Percentiles rank a stretch among this genome's conserved stretches.
These are phyloP conservation scores for Coemansia sp. DNA, from an alignment of 192 early-diverging fungal genomes.

Conservation along the genomic window DNA sequence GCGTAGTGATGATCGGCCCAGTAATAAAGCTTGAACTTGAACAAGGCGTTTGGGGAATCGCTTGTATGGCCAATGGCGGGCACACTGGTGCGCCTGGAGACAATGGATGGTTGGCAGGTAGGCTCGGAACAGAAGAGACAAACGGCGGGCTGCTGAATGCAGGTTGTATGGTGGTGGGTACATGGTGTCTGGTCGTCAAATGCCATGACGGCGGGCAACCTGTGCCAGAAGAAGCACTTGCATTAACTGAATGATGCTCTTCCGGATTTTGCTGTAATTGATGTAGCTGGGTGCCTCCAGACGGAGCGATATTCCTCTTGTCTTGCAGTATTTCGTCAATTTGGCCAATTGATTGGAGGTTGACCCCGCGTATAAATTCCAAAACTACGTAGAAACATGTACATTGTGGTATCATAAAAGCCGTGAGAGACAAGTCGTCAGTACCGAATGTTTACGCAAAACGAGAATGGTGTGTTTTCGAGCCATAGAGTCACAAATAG, in stretches of 20 bases:
- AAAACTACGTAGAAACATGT: neutral
- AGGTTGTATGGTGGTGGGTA: neutral
- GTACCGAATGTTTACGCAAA: neutral
- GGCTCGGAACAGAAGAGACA: neutral
- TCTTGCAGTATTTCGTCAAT: neutral
- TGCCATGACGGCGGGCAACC: neutral
- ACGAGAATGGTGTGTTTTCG: neutral
- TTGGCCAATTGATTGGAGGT: neutral
- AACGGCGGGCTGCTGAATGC: neutral
- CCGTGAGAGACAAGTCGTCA: neutral
- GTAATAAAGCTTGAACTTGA: neutral
- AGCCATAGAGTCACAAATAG: too few relatives aligned
- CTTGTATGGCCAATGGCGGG: neutral
- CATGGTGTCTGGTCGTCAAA: neutral
- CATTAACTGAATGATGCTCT: neutral
- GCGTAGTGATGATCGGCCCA: slow-evolving; percentile 13
- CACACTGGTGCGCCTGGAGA: neutral
- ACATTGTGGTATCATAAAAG: neutral
- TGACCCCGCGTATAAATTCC: neutral
- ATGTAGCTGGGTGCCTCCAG: neutral
- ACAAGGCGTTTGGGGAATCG: neutral
- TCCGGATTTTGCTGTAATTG: neutral
- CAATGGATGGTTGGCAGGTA: neutral
- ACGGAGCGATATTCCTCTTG: neutral
- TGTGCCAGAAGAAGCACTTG: neutral